Evolutionary conservation across 2,329 filamentous ascomycete genomes (phyloP), one percentile per base, ranked within the genome.

Genomic region (Leptographium procerum): DNA sequence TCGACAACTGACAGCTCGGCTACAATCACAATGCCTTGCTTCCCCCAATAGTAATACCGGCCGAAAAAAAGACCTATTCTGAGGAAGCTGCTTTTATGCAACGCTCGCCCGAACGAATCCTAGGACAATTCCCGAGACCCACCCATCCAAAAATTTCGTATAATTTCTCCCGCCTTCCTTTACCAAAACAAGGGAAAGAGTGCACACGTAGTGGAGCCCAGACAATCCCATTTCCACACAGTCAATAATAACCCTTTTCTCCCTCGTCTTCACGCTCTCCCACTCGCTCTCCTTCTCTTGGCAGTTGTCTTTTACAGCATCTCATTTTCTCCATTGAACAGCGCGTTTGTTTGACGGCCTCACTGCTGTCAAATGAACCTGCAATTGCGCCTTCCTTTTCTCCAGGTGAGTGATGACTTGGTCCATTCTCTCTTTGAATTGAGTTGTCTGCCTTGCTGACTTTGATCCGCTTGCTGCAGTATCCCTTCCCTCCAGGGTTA

Each of bases 351-450:
- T 95, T 94, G 90, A 80, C 89, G 88, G 85, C 86, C 76, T 70
- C 62, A 66, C 65, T 72, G 87, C 89, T 91, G 90, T 95, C 89
- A 92, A 90, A 96, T 96, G 91, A 96, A 94, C 90, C 90, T 96
- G 91, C 90, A 91, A 78, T 77, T 75, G 75, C 75, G 75, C 71
- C 75, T 78, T 71, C 74, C 77, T 75, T 81, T 77, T 77, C 78
- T 80, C 73, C 78, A 78, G 77, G 86, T 89, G 81, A 75, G 82
- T 75, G 16, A 13, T 26, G 13, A 6, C 24, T 13, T 24, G n/a
- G n/a, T 13, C 16, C 19, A 40, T 22, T 10, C 9, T 33, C 3
- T 4, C 10, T n/a, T n/a, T n/a, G n/a, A 22, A n/a, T 22, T n/a
- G 26, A 2, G 13, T 45, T 16, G 14, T 22, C 36, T 33, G 6